Base-by-base conservation (phyloP, 2,329 filamentous ascomycete genomes). In the Alternaria arborescens region DNA sequence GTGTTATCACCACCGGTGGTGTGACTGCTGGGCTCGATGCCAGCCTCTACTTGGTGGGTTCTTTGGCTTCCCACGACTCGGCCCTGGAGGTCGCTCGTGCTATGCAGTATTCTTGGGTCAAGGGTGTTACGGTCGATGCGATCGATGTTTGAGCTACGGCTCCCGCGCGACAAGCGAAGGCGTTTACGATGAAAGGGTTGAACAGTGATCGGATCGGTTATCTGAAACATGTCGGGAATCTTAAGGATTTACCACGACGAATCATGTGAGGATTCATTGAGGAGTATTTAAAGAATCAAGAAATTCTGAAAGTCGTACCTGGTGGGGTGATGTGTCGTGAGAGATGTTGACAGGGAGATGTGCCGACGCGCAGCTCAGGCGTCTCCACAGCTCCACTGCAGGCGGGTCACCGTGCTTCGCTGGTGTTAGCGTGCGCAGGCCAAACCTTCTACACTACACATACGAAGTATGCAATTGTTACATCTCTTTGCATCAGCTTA, bases 51-150 rank as follows among this genome's bases (percentile, higher is more conserved):
- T 85, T 97, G 76, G 89, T 96, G 78, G 91, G 90, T 79, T 91
- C 92, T 69, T 82, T 96, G 78, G 91, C 94, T 51, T 91, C 89
- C 62, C 88, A 92, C 73, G 91, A 91, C 55, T 85, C 89, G 61
- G 92, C 92, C 65, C 86, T 88, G 60, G 91, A 94, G 81, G 89
- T 92, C 67, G 89, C 91, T 74, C 86, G 89, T 66, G 71, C 86
- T 68, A 88, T 95, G 84, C 91, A 94, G 82, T 91, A 94, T 84
- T 88, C 86, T 74, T 97, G 93, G 93, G 87, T 87, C 78, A 94
- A 94, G 88, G 92, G 92, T 70, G 84, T 91, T 77, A 91, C 93
- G 70, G 90, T 94, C 70, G 91, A 94, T 78, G 91, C 91, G 66
- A 88, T 94, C 78, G 92, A 95, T 81, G 91, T 95, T 79, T 94